A percentile compares a stretch with the other conserved stretches of the same genome.
phyloP scores from a whole-genome alignment of 140 eudicot species.

The Artemisia princeps region DNA sequence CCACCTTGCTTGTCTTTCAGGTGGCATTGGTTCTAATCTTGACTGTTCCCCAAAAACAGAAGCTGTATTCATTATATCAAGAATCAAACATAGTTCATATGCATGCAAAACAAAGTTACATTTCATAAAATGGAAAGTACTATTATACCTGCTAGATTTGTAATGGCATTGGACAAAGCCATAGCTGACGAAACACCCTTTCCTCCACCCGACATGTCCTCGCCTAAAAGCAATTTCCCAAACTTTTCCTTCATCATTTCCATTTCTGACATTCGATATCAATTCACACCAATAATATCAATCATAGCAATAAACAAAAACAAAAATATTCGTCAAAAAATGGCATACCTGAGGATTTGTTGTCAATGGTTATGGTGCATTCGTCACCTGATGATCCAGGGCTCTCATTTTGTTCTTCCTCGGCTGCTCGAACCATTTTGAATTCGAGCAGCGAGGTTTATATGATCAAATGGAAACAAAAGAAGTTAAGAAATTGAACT shows the following conservation, averaged over 20 bases:
- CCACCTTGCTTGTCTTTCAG: slow-evolving; percentile 70
- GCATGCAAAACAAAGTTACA: not conserved
- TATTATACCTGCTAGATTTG: slow-evolving; percentile 61
- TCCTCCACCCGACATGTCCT: slow-evolving; percentile 94
- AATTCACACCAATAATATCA: not conserved
- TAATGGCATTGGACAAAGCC: slow-evolving; percentile 76
- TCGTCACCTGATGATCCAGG: slow-evolving; percentile 27
- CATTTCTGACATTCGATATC: slow-evolving; percentile 33
- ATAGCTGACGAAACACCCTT: slow-evolving; percentile 80
- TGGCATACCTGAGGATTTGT: slow-evolving; percentile 24
- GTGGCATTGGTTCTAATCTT: slow-evolving; percentile 79
- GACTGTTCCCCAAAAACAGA: slow-evolving; percentile 77
- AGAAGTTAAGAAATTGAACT: slow-evolving; percentile 16
- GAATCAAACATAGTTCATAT: not conserved
- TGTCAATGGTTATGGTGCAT: slow-evolving; percentile 20
- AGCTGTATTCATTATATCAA: slow-evolving; percentile 35
- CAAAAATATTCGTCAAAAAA: not conserved
- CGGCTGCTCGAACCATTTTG: slow-evolving; percentile 60
- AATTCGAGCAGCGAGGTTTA: slow-evolving; percentile 37
- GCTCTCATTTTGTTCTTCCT: slow-evolving; percentile 38
- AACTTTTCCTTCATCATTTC: slow-evolving; percentile 71
- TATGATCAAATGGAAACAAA: slow-evolving; percentile 20
- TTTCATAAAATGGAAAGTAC: slow-evolving; percentile 5
- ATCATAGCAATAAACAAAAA: slow-evolving; percentile 4
- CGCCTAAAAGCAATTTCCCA: slow-evolving; percentile 80